These are phyloP conservation scores for Avena insularis DNA, from an alignment of 176 grass and related monocot genomes.

Conservation along the genomic window DNA sequence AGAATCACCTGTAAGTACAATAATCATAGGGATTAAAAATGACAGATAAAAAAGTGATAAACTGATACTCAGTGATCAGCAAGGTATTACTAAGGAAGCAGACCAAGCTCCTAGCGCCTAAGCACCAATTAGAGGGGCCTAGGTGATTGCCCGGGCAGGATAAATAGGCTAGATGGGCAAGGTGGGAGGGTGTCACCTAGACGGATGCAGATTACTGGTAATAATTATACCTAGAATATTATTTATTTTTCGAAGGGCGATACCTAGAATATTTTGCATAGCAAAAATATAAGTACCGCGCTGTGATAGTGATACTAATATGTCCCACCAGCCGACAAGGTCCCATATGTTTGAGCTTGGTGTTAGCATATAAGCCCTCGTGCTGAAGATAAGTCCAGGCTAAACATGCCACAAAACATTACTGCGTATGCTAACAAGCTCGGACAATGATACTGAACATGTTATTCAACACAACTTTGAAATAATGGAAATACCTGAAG, in stretches of 20 bases:
- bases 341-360: not conserved
- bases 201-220: conserved; percentile 4
- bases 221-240: conserved; percentile 14
- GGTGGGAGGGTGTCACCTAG: not conserved
- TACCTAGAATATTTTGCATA: conserved; percentile 6
- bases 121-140: not conserved
- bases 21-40: conserved; percentile 32
- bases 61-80: not conserved
- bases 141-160: not conserved
- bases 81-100: not conserved
- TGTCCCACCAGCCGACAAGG: not conserved
- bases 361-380: conserved; percentile 6
- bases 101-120: not conserved
- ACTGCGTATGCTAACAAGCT: conserved; percentile 10
- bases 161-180: not conserved
- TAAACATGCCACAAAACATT: not conserved
- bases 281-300: not conserved
- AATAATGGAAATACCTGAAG: conserved; percentile 50
- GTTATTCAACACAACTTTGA: conserved; percentile 5
- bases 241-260: not conserved
- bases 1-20: conserved; percentile 56
- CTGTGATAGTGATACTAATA: not conserved
- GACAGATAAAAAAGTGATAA: not conserved
- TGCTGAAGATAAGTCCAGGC: not conserved
- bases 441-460: conserved; percentile 8